These are phyloP conservation scores for Acanthamoeba sp. DNA, from an alignment of 208 protist species.

Conservation along the genomic window DNA sequence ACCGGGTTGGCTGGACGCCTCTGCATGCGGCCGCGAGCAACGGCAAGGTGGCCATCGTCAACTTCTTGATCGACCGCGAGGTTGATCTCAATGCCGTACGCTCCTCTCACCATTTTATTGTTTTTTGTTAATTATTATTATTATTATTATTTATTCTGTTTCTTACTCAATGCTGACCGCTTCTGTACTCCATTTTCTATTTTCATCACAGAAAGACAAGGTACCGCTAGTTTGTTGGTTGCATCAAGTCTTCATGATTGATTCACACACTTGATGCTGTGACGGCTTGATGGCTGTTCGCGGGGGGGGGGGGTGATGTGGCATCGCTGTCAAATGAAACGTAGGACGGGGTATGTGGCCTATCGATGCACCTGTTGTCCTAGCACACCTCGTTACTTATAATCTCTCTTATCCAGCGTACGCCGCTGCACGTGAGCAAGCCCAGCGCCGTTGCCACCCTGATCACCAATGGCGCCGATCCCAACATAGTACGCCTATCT, in stretches of 20 bases:
- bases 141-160: not conserved
- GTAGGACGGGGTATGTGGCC: not conserved
- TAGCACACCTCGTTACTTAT: too few species aligned
- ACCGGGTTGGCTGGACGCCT: not conserved
- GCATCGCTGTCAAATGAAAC: too few species aligned
- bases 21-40: constrained; percentile 19
- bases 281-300: too few species aligned
- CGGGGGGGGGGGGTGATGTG: too few species aligned
- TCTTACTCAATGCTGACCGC: too few species aligned
- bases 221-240: not conserved
- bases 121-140: not conserved
- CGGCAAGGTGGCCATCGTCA: constrained; percentile 10
- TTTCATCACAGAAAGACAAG: constrained; percentile 9
- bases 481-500: constrained; percentile 36
- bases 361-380: too few species aligned
- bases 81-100: not conserved
- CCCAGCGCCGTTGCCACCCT: not conserved
- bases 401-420: not conserved
- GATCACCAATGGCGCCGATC: constrained; percentile 3
- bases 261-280: too few species aligned
- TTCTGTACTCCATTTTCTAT: too few species aligned
- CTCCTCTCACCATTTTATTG: not conserved
- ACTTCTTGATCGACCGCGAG: constrained; percentile 26
- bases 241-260: too few species aligned
- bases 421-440: constrained; percentile 39